Percentiles rank a stretch among this genome's conserved stretches.
Conservation (phyloP, 169 alveolate genomes). For the Plasmodium vivax region DNA sequence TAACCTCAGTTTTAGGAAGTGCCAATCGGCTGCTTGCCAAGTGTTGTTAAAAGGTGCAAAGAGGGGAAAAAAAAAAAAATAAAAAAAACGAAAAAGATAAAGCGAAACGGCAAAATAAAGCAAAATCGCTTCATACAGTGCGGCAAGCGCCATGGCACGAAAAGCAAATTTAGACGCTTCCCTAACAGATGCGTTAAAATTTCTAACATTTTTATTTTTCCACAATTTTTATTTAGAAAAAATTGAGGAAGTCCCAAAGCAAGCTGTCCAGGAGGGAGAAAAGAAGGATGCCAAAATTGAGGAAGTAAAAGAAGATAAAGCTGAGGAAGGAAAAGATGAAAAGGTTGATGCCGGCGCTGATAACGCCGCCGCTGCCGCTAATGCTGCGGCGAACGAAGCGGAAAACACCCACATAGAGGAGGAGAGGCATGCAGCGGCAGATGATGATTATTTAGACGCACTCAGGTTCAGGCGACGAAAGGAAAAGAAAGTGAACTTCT, state of each 20-base stretch:
- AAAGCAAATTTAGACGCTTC: background rate
- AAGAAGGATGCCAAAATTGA: background rate
- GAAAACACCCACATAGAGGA: background rate
- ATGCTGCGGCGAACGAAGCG: background rate
- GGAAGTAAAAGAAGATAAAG: background rate
- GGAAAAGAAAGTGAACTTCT: constrained; percentile 18
- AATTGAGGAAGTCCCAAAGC: background rate
- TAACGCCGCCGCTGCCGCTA: background rate
- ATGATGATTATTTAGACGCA: constrained; percentile 15
- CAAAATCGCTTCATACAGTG: background rate
- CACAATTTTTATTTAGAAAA: background rate
- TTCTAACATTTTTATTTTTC: background rate
- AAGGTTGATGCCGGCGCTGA: background rate
- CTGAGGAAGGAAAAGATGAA: background rate
- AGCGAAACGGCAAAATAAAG: background rate
- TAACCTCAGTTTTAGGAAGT: constrained; percentile 11
- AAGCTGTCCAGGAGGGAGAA: background rate
- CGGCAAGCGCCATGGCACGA: background rate
- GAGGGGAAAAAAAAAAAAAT: background rate
- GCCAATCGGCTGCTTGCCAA: constrained; percentile 19
- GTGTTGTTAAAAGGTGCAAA: background rate
- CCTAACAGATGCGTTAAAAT: background rate
- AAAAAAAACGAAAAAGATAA: background rate
- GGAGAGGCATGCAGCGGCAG: background rate
- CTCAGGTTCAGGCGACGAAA: background rate